Base-by-base conservation (phyloP, 192 early-diverging fungal species). In the Coemansia sp. region DNA sequence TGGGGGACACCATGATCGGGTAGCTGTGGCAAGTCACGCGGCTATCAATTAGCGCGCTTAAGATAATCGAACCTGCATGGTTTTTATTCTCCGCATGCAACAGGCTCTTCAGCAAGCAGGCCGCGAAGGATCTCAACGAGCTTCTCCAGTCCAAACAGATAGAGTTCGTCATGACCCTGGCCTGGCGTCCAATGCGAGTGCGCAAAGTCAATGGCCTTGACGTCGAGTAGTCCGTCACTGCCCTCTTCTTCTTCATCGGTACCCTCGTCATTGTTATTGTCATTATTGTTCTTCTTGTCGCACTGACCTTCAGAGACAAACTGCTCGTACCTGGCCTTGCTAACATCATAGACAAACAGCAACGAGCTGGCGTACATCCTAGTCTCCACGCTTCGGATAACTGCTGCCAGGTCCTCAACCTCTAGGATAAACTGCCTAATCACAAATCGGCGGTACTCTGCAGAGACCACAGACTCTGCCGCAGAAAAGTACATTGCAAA, bases 201-300 rank as follows among this genome's bases (percentile, higher is more conserved):
- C 3, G 89, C 93, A 91, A 96, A 97, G 74, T 98, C 96, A 67
- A 98, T 96, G 11, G 93, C 51, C 31, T 87, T 86, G 60, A 93
- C 70, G 64, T 92, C 88, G 1, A 87, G 80, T 54, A 91, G 64
- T 33, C 57, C 62, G 4, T 45, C 64, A 4, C 31, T 34, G 14
- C 54, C 6, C n/a, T 63, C 63, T 7, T 72, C 84, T 34, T 71
- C 78, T 2, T 73, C 73, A n/a, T 78, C 74, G 16, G 66, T 63
- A 13, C 78, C 74, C 16, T 72, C 60, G 29, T 65, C 67, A 42
- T 51, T 41, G 16, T 67, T 67, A 29, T 8, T 75, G 66, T 3
- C 46, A 61, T 36, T 35, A 13, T 37, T 54, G 11, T 57, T 45
- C 9, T 41, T 63, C 0, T 48, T 54, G 19, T 59, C 69, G 0